These are phyloP conservation scores for Fusarium globosum DNA, from an alignment of 2,329 filamentous ascomycete genomes.

Conservation along the genomic window DNA sequence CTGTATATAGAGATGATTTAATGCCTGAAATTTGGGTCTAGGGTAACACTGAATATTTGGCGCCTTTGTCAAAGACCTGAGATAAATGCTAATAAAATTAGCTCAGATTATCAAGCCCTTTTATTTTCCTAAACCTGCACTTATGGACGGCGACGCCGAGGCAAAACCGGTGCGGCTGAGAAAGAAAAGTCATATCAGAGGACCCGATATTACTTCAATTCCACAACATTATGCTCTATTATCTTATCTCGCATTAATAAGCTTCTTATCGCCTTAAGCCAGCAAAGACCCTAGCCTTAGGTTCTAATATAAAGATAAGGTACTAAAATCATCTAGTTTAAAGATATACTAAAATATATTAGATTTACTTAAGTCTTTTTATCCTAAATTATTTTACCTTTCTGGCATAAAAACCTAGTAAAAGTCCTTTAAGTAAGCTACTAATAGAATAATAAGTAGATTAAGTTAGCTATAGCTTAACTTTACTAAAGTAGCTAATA, in stretches of 20 bases:
- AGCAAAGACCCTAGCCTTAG: fast-evolving
- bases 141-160: fast-evolving
- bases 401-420: neutral
- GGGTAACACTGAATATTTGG: neutral
- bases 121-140: fast-evolving
- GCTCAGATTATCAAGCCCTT: fast-evolving
- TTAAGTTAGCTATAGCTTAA: too few species aligned
- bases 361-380: fast-evolving
- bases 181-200: too few species aligned
- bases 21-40: neutral
- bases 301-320: fast-evolving
- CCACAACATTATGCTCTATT: neutral
- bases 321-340: fast-evolving
- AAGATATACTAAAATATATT: fast-evolving
- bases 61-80: fast-evolving
- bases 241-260: neutral
- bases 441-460: neutral
- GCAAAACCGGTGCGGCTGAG: neutral
- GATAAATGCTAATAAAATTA: neutral
- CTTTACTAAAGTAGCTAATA: too few species aligned
- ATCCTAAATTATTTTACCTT: neutral
- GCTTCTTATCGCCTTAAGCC: neutral
- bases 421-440: neutral
- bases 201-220: neutral
- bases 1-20: neutral